Evolutionary conservation across 768 basidiomycete genomes (phyloP).

Genomic region (Amyloporia xantha): DNA sequence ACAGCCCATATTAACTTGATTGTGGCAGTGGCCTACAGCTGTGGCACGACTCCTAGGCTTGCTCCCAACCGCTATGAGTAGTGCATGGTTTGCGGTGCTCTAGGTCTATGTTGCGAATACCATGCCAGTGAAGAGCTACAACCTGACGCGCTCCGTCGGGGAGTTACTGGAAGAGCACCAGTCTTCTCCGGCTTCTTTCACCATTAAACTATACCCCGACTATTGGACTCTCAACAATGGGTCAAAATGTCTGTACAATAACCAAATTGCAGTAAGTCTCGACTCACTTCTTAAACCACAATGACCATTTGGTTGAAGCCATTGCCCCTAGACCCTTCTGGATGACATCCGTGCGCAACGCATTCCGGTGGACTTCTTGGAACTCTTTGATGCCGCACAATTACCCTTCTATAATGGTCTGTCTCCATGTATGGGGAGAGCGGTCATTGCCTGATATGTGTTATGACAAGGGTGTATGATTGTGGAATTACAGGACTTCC

Average conservation of each 20-base stretch:
- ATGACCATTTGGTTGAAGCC: no score
- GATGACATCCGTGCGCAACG: conserved; percentile 79
- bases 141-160: conserved; percentile 58
- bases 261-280: conserved; percentile 53
- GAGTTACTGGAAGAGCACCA: conserved; percentile 55
- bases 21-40: conserved; percentile 1
- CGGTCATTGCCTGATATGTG: no score
- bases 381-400: conserved; percentile 65
- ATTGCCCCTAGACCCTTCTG: conserved; percentile 60
- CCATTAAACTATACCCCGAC: conserved; percentile 70
- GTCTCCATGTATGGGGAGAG: conserved; percentile 16
- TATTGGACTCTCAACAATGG: conserved; percentile 80
- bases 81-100: not conserved
- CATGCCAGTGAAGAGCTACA: conserved; percentile 39
- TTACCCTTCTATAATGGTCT: conserved; percentile 82
- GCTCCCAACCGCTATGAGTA: not conserved
- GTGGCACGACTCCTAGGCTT: conserved; percentile 15
- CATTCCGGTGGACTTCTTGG: conserved; percentile 82
- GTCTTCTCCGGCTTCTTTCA: conserved; percentile 61
- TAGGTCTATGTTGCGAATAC: conserved; percentile 9
- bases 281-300: no score
- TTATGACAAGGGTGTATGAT: conserved; percentile 79
- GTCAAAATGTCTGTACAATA: conserved; percentile 76
- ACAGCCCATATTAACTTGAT: conserved; percentile 19
- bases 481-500: conserved; percentile 76